Evolutionary conservation across 768 basidiomycete species (phyloP), one percentile per base, ranked within the genome.

Genomic region (Mycena filopes): DNA sequence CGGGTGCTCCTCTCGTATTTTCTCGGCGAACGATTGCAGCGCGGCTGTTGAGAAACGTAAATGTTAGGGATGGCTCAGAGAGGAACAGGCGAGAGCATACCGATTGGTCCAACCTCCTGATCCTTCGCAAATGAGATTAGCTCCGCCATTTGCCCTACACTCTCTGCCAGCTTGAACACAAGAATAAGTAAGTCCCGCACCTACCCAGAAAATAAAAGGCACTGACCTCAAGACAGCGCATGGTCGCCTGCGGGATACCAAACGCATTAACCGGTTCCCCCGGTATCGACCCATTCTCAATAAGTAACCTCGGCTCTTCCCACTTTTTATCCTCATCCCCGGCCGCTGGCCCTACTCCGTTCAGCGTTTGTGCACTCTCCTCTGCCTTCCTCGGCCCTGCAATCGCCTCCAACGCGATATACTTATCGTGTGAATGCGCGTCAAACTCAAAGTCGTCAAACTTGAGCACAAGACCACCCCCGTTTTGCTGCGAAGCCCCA

Each of bases 181-280:
- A 21, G 54, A 62, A 54, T 60, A 40, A 71, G 60, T 33, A n/a
- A n/a, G n/a, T 11, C 26, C 28, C 45, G 60, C 33, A 23, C 45
- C 40, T 38, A 45, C 20, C 50, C 42, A 25, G 61, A 57, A 28
- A 45, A 54, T 20, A 25, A 25, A 65, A 36, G 23, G 54, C 51
- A 74, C 83, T 60, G 60, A 91, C 90, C 84, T 95, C 93, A 38
- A 95, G 79, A 83, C 92, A 94, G 57, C 93, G 83, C 94, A 94
- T 94, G 20, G 93, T 93, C 3, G 92, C 92, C 73, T 94, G 92
- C 8, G 93, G 92, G 56, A 95, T 93, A 6, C 93, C 93, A 77
- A 94, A 95, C 23, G 91, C 91, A 72, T 94, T 94, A 55, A 95
- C 91, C 11, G 93, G 93, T 71, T 94, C 93, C 6, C 87, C 86